Evolutionary conservation across 2,329 filamentous ascomycete species (phyloP), one percentile per base, ranked within the genome.

Genomic region (Fusarium sp.): DNA sequence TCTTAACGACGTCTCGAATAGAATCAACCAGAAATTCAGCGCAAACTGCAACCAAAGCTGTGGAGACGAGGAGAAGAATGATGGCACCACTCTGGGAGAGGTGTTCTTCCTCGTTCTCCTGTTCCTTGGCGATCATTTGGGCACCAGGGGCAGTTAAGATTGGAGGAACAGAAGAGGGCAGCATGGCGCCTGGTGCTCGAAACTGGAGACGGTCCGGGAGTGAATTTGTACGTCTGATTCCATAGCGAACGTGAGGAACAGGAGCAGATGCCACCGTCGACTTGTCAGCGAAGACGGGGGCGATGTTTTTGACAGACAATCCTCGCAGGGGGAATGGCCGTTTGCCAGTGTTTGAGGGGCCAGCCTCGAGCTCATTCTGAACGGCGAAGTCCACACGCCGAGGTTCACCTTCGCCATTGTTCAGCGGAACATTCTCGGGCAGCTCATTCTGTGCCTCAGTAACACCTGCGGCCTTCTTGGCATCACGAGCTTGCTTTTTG

Each of bases 151-250:
- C 79, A 12, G 78, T 79, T 11, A 86, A 65, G 1, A 82, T 77
- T 10, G 84, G 75, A 1, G 87, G 83, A 18, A 86, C 77, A 60
- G 85, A 83, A 22, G 86, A 80, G 3, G 87, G 86, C 44, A 88
- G 79, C 82, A 88, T 83, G 36, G 84, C 83, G 11, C 87, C 86
- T 2, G 87, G 86, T 3, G 87, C 78, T 8, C 87, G 85, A 38
- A 83, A 73, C 28, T 83, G 80, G 14, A 94, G 86, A 24, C 91
- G 88, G 75, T 92, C 91, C 0, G 93, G 93, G 6, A 95, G 86
- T 2, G 93, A 95, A 78, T 89, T 93, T 26, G 92, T 93, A 61
- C 93, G 88, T 62, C 92, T 91, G 59, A 94, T 90, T n/a, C 89
- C 89, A 73, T 89, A 89, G 45, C 88, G 85, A 65, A 91, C 87